Base-by-base conservation (phyloP, 2,329 filamentous ascomycete genomes). In the Pseudopithomyces maydicus region DNA sequence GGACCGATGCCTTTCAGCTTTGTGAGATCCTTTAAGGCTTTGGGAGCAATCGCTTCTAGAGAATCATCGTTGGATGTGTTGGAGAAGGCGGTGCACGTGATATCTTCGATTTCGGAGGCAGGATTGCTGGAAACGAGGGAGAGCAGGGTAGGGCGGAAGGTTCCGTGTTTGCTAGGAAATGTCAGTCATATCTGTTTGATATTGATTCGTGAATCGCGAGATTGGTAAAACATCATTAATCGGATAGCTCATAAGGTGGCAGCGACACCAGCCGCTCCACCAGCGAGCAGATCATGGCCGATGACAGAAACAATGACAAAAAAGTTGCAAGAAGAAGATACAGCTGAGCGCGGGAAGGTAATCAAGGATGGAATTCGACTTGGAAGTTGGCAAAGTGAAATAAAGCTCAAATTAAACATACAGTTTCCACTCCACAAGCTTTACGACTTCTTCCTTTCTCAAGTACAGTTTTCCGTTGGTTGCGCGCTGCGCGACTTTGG, bases 1-100 rank as follows among this genome's bases (percentile, higher is more conserved):
- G 91, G 90, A 0, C 91, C 91, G 59, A 96, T 85, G 33, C 91
- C 91, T 61, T 82, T 88, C n/a, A 95, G 78, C 54, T 80, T 80
- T 1, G 80, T 81, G 11, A 93, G 78, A 1, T 77, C 74, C 2
- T 80, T 79, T 6, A 91, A 69, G 3, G 85, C 81, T 29, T 29
- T 29, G 4, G 26, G 26, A 8, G 26, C 26, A 8, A 8, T 29
- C 8, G 26, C 26, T 29, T 29, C 23, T 19, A 11, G 41, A 26
- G 22, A 43, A 14, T 20, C 22, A 7, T 20, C 17, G 3, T 17
- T 10, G n/a, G 29, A 15, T 1, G 20, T 19, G 26, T 69, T 54
- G 4, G 71, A 66, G 56, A 88, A 80, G 0, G 85, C 88, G 26
- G 80, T 70, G 7, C 77, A 71, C 15, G 88, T 86, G 1, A 79